Percentiles rank a stretch among this genome's conserved stretches.
phyloP scores from a whole-genome alignment of 2,329 filamentous ascomycete species.

The Trichoderma citrinoviride region DNA sequence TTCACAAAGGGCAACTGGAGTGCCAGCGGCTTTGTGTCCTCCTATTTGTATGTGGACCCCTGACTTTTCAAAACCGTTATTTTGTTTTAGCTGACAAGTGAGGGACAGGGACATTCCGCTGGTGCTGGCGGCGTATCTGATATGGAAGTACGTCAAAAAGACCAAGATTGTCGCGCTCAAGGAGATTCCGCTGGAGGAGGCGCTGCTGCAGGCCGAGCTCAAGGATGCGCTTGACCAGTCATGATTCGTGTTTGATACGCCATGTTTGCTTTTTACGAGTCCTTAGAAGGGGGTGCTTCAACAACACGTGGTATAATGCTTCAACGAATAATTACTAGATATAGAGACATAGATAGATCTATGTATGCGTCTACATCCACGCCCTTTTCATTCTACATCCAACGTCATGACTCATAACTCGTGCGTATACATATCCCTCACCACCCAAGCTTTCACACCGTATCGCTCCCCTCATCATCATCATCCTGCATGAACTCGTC shows the following conservation, averaged over 20 bases:
- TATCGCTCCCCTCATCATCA: neutral
- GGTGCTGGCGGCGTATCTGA: slow-evolving; percentile 53
- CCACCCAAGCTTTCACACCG: too few species aligned
- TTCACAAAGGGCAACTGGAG: slow-evolving; percentile 61
- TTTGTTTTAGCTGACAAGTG: slow-evolving; percentile 11
- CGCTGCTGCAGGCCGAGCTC: slow-evolving; percentile 43
- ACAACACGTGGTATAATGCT: neutral
- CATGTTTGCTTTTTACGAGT: neutral
- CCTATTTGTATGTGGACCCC: slow-evolving; percentile 53
- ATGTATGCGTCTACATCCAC: too few species aligned
- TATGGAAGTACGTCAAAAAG: slow-evolving; percentile 66
- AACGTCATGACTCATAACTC: neutral
- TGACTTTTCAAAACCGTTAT: neutral
- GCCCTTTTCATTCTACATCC: neutral
- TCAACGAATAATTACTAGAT: slow-evolving; percentile 7
- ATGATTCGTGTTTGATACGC: neutral
- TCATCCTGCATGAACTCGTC: slow-evolving; percentile 31
- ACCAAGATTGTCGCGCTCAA: slow-evolving; percentile 53
- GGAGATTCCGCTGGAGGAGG: slow-evolving; percentile 51
- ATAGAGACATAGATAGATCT: neutral
- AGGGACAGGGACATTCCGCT: slow-evolving; percentile 55
- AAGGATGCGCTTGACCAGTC: neutral
- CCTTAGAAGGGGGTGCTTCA: neutral
- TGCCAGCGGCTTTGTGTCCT: slow-evolving; percentile 56
- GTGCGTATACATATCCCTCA: neutral